A percentile compares a stretch with the other conserved stretches of the same genome.
Conservation (phyloP, 1,284 basidiomycete species). For the Clitocybe nebularis region DNA sequence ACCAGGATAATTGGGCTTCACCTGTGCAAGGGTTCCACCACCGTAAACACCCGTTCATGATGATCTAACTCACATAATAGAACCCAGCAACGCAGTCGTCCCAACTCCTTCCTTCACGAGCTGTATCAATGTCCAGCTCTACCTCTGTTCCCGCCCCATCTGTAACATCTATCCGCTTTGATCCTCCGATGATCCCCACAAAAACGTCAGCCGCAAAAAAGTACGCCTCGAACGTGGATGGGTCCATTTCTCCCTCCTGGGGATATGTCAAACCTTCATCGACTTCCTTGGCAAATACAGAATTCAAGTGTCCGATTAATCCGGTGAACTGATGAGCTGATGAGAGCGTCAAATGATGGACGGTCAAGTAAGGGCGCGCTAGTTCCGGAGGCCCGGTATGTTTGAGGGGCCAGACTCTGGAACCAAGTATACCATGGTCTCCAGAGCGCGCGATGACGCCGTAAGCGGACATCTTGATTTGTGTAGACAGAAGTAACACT, state of each 20-base stretch:
- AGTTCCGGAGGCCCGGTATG: conserved; percentile 7
- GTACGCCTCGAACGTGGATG: conserved; percentile 62
- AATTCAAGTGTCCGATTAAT: conserved; percentile 59
- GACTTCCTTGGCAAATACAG: conserved; percentile 70
- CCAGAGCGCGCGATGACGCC: conserved; percentile 15
- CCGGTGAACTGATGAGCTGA: conserved; percentile 40
- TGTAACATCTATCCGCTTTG: conserved; percentile 15
- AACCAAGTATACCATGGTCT: conserved; percentile 15
- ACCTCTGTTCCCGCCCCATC: conserved; percentile 15
- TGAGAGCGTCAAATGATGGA: conserved; percentile 63
- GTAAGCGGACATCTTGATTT: conserved; percentile 24
- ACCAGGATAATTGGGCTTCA: conserved; percentile 93
- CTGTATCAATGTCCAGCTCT: conserved; percentile 38
- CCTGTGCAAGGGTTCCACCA: conserved; percentile 31
- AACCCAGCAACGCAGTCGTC: conserved; percentile 71
- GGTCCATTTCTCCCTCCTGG: conserved; percentile 60
- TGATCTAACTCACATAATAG: conserved; percentile 64
- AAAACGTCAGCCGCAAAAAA: conserved; percentile 77
- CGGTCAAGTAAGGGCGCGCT: conserved; percentile 32
- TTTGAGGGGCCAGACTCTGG: conserved; percentile 24
- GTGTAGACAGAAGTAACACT: too few relatives aligned
- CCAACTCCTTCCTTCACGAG: conserved; percentile 52
- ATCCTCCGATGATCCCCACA: conserved; percentile 54
- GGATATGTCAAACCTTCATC: conserved; percentile 81
- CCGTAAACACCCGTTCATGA: neutral